Percentiles rank a stretch among this genome's conserved stretches.
These are phyloP conservation scores for Balamuthia mandrillaris DNA, from an alignment of 208 protist genomes.

Conservation along the genomic window DNA sequence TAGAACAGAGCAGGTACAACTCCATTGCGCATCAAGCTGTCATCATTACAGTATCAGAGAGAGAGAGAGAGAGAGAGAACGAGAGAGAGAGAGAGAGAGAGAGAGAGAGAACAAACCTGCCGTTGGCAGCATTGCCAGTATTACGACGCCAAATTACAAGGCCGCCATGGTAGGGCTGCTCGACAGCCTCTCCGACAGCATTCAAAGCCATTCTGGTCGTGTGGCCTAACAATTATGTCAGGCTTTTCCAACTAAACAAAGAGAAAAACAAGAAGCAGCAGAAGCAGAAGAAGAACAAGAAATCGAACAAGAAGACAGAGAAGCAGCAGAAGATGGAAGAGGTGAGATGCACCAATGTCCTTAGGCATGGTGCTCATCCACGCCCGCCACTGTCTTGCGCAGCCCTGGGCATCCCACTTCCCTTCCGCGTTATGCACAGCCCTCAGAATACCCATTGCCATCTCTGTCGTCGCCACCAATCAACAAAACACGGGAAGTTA, in stretches of 20 bases:
- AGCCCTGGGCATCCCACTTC: no score
- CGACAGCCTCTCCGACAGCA: no score
- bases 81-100: not conserved
- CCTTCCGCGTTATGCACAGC: not conserved
- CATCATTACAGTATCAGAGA: not conserved
- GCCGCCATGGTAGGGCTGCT: no score
- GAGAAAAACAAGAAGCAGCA: no score
- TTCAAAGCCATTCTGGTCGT: no score
- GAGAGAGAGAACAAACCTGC: not conserved
- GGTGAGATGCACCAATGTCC: not conserved
- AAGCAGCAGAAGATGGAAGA: no score
- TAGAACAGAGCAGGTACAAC: not conserved
- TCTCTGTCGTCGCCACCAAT: not conserved
- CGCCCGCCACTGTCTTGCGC: not conserved
- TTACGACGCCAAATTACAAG: no score
- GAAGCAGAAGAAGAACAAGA: no score
- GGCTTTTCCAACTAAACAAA: no score
- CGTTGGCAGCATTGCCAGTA: not conserved
- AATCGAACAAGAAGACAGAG: no score
- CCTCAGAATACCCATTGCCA: not conserved
- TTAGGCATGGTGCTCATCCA: conserved; percentile 9
- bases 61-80: not conserved
- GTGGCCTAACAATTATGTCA: no score
- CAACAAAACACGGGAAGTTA: not conserved
- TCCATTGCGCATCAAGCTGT: not conserved